Evolutionary conservation across 306 rosid genomes (phyloP).

Genomic region (Fragaria ananassa): DNA sequence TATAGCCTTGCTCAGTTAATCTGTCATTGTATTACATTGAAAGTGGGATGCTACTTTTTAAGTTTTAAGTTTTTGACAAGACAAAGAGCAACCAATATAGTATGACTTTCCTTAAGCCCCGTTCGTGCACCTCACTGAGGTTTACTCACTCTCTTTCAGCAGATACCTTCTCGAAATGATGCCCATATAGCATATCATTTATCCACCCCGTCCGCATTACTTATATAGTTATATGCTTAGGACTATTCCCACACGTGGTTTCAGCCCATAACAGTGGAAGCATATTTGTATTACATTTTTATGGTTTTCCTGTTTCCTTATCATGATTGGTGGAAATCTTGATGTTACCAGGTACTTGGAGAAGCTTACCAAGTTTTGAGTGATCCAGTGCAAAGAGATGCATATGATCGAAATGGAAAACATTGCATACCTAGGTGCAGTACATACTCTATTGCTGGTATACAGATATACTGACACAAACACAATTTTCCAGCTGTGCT

Average conservation of each 20-base stretch:
- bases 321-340: not conserved
- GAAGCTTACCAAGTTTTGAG: slow-evolving; percentile 93
- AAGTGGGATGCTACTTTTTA: not conserved
- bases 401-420: slow-evolving; percentile 79
- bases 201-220: not conserved
- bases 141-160: not conserved
- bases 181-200: not conserved
- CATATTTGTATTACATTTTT: not conserved
- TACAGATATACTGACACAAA: not conserved
- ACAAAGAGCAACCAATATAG: not conserved
- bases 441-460: not conserved
- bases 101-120: not conserved
- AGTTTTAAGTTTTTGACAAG: not conserved
- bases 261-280: not conserved
- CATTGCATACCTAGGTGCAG: slow-evolving; percentile 62
- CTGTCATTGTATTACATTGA: not conserved
- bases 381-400: slow-evolving; percentile 72
- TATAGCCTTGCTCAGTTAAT: not conserved
- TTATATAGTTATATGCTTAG: not conserved
- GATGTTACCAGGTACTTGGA: slow-evolving; percentile 53
- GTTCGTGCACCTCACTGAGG: not conserved
- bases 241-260: not conserved
- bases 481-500: not conserved
- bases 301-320: not conserved
- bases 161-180: not conserved